These are phyloP conservation scores for Dictyostelium brefeldianum DNA, from an alignment of 78 protist species.

Conservation along the genomic window DNA sequence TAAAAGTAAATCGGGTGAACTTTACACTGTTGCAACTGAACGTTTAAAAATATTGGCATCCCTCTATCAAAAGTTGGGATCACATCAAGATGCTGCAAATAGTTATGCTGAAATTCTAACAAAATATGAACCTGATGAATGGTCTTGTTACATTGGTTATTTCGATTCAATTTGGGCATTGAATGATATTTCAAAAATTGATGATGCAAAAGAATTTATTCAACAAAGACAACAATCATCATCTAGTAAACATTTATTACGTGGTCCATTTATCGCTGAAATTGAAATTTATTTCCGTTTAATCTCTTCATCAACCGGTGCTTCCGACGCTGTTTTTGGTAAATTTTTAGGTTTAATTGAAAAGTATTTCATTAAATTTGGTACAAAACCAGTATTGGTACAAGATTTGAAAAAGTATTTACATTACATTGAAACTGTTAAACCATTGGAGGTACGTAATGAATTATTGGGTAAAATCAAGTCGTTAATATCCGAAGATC, in stretches of 20 bases:
- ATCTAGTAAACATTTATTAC: background rate
- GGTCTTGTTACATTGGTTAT: conserved; percentile 77
- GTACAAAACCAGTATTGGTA: conserved; percentile 45
- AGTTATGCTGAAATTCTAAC: conserved; percentile 43
- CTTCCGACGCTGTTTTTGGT: background rate
- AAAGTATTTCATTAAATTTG: conserved; percentile 37
- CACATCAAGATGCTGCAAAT: conserved; percentile 36
- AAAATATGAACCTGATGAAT: conserved; percentile 70
- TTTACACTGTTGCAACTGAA: conserved; percentile 54
- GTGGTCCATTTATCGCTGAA: conserved; percentile 73
- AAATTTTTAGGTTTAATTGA: conserved; percentile 3
- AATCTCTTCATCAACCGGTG: background rate
- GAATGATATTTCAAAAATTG: background rate
- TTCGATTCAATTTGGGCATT: conserved; percentile 19
- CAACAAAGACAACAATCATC: background rate
- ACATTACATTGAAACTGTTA: background rate
- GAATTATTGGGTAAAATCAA: background rate
- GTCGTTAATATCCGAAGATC: background rate
- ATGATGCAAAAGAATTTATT: background rate
- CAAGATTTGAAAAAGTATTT: conserved; percentile 52
- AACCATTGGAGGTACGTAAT: background rate
- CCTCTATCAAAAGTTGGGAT: background rate
- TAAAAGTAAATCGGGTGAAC: conserved; percentile 49
- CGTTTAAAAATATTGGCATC: conserved; percentile 29
- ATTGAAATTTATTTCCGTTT: conserved; percentile 16